Base-by-base conservation (phyloP, 2,329 filamentous ascomycete species). In the Cercospora zeae-maydis region DNA sequence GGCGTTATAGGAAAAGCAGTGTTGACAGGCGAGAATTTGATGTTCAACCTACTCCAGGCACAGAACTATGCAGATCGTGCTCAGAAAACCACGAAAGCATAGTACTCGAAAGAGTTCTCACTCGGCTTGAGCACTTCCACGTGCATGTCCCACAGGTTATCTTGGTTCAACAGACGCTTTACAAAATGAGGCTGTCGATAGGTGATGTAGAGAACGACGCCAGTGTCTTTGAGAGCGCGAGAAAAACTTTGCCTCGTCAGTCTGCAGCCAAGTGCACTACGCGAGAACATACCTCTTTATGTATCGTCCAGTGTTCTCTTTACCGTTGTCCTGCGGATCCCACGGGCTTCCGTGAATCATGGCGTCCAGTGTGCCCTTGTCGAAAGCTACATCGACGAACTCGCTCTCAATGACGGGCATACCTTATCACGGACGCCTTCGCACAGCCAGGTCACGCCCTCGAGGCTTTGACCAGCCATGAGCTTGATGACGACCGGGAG, bases 121-220 rank as follows among this genome's bases (percentile, higher is more conserved):
- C 70, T 71, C 14, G 64, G 70, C 3, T 47, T 47, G 42, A 84
- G 70, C 9, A 75, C 71, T 54, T 83, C 77, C 62, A 82, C 72
- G 3, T 79, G 68, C 24, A 83, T 57, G 27, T 77, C 71, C 82
- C 81, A 84, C 6, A 78, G 68, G 0, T 75, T 75, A 2, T 78
- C 74, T 8, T 74, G 70, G 27, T 77, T 76, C 16, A 85, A 70
- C 16, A 84, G 71, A 11, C 80, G 80, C 68, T 73, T 78, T 51
- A 85, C 79, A 64, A 85, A 85, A 70, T 84, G 83, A 11, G 81
- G 81, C 63, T 84, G 83, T 37, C 82, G 74, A 68, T 79, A 86
- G 0, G 83, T 84, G 39, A 75, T 66, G 34, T 74, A 75, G 6
- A 76, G 54, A 16, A 71, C 75, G 11, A 71, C 62, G 14, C 73